Evolutionary conservation across 306 rosid genomes (phyloP), one percentile per base, ranked within the genome.

Genomic region (Prunus dulcis): DNA sequence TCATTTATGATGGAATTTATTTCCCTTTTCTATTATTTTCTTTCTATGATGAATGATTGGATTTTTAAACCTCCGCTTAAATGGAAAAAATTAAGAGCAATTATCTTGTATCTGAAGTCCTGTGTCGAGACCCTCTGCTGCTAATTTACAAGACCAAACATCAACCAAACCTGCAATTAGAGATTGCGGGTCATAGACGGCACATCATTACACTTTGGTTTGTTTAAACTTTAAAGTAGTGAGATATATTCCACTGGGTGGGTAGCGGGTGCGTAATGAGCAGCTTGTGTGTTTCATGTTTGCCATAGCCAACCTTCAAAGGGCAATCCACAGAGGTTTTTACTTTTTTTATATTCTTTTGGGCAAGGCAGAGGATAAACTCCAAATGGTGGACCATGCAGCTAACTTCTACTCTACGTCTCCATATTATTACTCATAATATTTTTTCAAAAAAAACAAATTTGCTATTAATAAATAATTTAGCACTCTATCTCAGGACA

Each of bases 131-230:
- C 41, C 41, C 9, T 5, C 9, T 9, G 2, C 9, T 1, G 2
- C 2, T 34, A 34, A 6, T 34, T 34, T 34, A 34, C 6, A 34
- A 34, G 43, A 47, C 51, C 17, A 47, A 3, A 10, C 15, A 47
- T 80, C 76, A 77, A 25, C 50, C 28, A 27, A 1, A 62, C 2
- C 62, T 55, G n/a, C 65, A 41, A 60, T 57, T 67, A 3, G 4
- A 45, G 52, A 45, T 73, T n/a, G 84, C 91, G 86, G 87, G 86
- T 67, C 85, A 47, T 73, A 11, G 28, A 83, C 91, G 89, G 87
- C 91, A 85, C 49, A 67, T 60, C 62, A 75, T n/a, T 30, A 18
- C 19, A 49, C 57, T 53, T 58, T 34, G 23, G 57, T 67, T 67
- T 6, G 43, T 32, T 5, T 5, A 32, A 0, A 32, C 19, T 73